These are phyloP conservation scores for Penicillium herquei DNA, from an alignment of 495 filamentous ascomycete species.

Conservation along the genomic window DNA sequence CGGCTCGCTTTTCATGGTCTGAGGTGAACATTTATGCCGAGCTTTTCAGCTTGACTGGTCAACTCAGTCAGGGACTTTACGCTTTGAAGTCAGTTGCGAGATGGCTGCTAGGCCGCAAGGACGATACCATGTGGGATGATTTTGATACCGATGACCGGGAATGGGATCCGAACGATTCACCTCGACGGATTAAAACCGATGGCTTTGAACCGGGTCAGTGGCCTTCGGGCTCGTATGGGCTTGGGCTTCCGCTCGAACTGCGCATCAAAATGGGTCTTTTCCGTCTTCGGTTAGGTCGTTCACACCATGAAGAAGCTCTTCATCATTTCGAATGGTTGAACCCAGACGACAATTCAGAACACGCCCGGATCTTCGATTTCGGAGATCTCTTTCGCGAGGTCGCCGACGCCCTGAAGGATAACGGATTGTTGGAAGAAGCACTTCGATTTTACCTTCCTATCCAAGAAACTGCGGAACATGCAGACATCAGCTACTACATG, in stretches of 20 bases:
- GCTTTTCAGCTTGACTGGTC: constrained; percentile 62
- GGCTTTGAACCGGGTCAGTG: constrained; percentile 56
- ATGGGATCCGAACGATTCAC: constrained; percentile 76
- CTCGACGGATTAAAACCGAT: constrained; percentile 57
- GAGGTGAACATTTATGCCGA: constrained; percentile 83
- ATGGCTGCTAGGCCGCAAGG: constrained; percentile 75
- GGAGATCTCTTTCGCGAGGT: constrained; percentile 74
- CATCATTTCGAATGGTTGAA: constrained; percentile 65
- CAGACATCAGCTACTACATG: constrained; percentile 62
- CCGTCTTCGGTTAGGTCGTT: constrained; percentile 61
- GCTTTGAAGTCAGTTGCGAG: constrained; percentile 69
- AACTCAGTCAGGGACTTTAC: constrained; percentile 61
- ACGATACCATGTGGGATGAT: constrained; percentile 79
- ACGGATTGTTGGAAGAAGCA: constrained; percentile 58
- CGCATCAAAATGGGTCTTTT: constrained; percentile 84
- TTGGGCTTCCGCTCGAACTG: constrained; percentile 76
- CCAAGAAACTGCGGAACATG: constrained; percentile 53
- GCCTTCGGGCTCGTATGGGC: constrained; percentile 63
- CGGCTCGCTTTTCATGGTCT: constrained; percentile 69
- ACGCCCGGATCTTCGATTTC: constrained; percentile 58
- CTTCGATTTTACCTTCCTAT: constrained; percentile 73
- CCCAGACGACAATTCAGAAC: constrained; percentile 48
- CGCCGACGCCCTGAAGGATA: constrained; percentile 63
- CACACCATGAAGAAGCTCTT: constrained; percentile 71
- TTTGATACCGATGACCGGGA: constrained; percentile 79